Conservation (phyloP, 176 grass and related monocot genomes). For the Typha latifolia region DNA sequence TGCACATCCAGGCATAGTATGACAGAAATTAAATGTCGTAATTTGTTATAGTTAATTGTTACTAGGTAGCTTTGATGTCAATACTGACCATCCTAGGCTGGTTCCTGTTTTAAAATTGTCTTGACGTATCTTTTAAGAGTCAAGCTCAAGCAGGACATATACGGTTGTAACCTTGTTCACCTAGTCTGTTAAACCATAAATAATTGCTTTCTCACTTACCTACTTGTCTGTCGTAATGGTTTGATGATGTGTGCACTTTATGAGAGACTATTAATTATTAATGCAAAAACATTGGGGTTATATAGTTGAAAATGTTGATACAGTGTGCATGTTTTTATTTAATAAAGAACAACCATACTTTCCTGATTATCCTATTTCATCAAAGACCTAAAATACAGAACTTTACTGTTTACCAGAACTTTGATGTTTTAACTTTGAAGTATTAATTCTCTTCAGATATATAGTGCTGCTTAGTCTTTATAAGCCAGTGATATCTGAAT, state of each 20-base stretch:
- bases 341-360: background rate
- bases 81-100: background rate
- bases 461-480: background rate
- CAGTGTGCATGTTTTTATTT: background rate
- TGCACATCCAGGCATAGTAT: background rate
- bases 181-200: background rate
- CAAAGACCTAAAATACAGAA: background rate
- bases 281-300: background rate
- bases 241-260: background rate
- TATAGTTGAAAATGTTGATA: background rate
- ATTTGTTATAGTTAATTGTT: background rate
- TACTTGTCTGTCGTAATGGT: background rate
- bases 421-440: background rate
- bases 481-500: background rate
- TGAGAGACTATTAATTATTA: background rate
- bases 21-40: background rate
- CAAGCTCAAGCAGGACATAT: background rate
- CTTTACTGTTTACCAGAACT: background rate
- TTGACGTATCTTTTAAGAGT: conserved; percentile 1
- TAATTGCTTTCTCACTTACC: conserved; percentile 1
- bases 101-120: conserved; percentile 4
- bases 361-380: background rate
- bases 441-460: background rate
- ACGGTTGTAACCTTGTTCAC: background rate
- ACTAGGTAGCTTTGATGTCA: conserved; percentile 1